Base-by-base conservation (phyloP, 2,329 filamentous ascomycete species). In the Annulohypoxylon truncatum region DNA sequence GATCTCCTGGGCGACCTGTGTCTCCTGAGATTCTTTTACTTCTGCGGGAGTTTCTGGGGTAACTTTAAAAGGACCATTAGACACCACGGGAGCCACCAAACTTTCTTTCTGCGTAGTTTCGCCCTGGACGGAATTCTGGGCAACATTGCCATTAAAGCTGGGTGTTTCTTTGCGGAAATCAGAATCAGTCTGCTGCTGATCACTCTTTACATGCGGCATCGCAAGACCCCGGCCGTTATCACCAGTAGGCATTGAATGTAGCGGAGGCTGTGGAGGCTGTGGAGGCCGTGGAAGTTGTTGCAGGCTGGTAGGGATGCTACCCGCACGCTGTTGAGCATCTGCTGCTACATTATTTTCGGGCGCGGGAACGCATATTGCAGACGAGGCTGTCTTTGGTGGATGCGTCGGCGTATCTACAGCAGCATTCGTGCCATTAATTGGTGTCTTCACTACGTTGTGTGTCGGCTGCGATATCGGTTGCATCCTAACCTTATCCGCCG, bases 391-490 rank as follows among this genome's bases (percentile, higher is more conserved):
- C 29, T 61, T 60, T n/a, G 28, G 33, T 42, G 46, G 33, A 4
- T 47, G 63, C 44, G 9, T 26, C 6, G 61, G 29, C 12, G 61
- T 40, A 20, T 31, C 57, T 47, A 29, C 18, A 18, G 15, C 29
- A 2, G 47, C 46, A 38, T 26, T 53, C 38, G 33, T 48, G n/a
- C 28, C 57, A 52, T 66, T 68, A 13, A 15, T 51, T 33, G 55
- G 35, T 31, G 33, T 35, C 53, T 56, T 51, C 7, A 57, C 50
- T 35, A 59, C 44, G 40, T 38, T 56, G 38, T 51, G 42, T 8
- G 52, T 61, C 6, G 71, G 55, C 35, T 71, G 67, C 31, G 59
- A 59, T 38, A 68, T 52, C 46, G 67, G 58, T 22, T 71, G 71
- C 56, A 60, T 57, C 60, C 70, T 68, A 13, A 68, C 65, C 62